phyloP scores from a whole-genome alignment of 2,329 filamentous ascomycete species.

The Ceratocystis destructans region DNA sequence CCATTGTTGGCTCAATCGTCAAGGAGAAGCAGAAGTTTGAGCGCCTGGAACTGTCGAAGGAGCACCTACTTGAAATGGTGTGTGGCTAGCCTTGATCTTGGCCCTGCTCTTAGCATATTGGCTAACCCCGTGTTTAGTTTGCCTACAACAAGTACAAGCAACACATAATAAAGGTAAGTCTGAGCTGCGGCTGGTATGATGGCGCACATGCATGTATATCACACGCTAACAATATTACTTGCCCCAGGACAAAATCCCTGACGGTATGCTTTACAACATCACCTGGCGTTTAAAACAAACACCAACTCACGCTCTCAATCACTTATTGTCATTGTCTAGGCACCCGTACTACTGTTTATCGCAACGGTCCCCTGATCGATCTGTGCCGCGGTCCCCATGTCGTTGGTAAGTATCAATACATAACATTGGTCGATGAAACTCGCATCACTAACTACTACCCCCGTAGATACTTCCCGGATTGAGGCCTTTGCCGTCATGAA shows the following conservation, averaged over 20 bases:
- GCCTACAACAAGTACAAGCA: conserved; percentile 97
- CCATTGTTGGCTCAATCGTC: conserved; percentile 66
- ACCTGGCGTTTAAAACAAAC: not conserved
- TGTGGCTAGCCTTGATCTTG: not conserved
- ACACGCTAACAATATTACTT: conserved; percentile 8
- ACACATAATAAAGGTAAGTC: conserved; percentile 60
- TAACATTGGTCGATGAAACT: not conserved
- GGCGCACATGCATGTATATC: not conserved
- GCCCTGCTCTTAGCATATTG: not conserved
- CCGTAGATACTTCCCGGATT: conserved; percentile 66
- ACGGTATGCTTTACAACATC: conserved; percentile 44
- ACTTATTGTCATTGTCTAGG: not conserved
- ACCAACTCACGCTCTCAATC: not conserved
- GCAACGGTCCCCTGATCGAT: conserved; percentile 87
- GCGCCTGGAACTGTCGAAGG: conserved; percentile 75
- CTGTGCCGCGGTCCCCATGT: conserved; percentile 91
- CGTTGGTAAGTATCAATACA: conserved; percentile 33
- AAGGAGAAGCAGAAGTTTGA: conserved; percentile 97
- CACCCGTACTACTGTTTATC: conserved; percentile 78
- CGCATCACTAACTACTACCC: not conserved
- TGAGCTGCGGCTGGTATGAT: no score
- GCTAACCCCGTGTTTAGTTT: conserved; percentile 39
- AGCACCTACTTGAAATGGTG: conserved; percentile 71
- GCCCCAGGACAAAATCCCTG: conserved; percentile 63
- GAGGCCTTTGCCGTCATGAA: conserved; percentile 93